Conservation (phyloP, 2,329 filamentous ascomycete genomes). For the Bertia moriformis region DNA sequence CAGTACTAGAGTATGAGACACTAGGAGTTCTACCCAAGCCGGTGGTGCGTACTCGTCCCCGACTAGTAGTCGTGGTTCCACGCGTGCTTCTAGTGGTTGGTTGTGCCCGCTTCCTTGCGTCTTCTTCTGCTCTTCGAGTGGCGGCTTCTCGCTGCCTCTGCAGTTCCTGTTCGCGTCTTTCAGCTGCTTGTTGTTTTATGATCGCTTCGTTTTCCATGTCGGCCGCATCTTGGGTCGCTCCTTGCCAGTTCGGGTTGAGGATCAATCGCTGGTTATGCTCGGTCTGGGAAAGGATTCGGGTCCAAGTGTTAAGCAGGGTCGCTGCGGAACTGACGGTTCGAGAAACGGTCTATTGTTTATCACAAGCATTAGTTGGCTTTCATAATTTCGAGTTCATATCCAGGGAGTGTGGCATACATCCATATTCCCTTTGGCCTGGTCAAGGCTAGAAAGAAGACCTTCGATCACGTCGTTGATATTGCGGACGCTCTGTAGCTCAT, state of each 20-base stretch:
- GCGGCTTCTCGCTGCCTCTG: constrained; percentile 64
- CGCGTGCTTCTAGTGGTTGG: neutral
- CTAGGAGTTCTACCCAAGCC: neutral
- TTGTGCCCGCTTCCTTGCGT: constrained; percentile 21
- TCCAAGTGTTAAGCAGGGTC: constrained; percentile 86
- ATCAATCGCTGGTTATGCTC: constrained; percentile 93
- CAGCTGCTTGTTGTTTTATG: constrained; percentile 60
- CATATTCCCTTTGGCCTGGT: constrained; percentile 66
- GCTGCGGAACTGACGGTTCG: constrained; percentile 77
- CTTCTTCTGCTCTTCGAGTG: constrained; percentile 46
- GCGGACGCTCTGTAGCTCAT: constrained; percentile 69
- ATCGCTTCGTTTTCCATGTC: constrained; percentile 72
- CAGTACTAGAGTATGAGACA: neutral
- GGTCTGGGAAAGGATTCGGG: constrained; percentile 85
- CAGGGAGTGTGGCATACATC: constrained; percentile 30
- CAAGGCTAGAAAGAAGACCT: constrained; percentile 55
- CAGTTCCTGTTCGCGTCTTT: constrained; percentile 64
- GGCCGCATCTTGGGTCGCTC: constrained; percentile 71
- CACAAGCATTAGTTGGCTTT: too few relatives aligned
- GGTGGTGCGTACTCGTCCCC: neutral
- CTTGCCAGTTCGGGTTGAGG: constrained; percentile 77
- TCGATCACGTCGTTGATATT: constrained; percentile 83
- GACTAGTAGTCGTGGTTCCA: neutral
- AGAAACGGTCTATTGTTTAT: constrained; percentile 63
- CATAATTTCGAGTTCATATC: neutral